A percentile compares a stretch with the other conserved stretches of the same genome.
Conservation (phyloP, 140 eudicot genomes). For the Stevia rebaudiana region DNA sequence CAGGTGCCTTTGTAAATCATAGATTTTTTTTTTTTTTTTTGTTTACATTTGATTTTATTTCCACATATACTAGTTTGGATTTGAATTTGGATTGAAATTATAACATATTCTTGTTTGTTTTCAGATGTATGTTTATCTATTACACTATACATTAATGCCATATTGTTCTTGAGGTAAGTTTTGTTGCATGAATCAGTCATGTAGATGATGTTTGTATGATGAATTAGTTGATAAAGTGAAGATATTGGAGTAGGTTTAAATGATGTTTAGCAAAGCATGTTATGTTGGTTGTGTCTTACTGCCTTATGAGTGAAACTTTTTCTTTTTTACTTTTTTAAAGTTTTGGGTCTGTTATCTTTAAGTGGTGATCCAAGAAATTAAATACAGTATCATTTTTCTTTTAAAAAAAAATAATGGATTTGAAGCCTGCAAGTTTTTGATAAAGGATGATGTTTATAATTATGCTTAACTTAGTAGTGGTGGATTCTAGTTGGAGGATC, state of each 20-base stretch:
- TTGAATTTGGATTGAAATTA: slow-evolving; percentile 10
- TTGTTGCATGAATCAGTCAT: background rate
- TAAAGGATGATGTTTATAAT: slow-evolving; percentile 6
- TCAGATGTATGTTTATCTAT: background rate
- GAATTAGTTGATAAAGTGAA: background rate
- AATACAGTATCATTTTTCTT: background rate
- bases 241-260: slow-evolving; percentile 12
- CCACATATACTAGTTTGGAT: slow-evolving; percentile 28
- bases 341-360: slow-evolving; percentile 1
- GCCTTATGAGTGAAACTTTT: slow-evolving; percentile 12
- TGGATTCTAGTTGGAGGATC: no score
- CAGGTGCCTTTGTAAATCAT: slow-evolving; percentile 26
- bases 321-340: slow-evolving; percentile 1
- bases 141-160: slow-evolving; percentile 17
- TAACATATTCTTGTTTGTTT: slow-evolving; percentile 21
- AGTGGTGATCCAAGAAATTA: slow-evolving; percentile 25
- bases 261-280: slow-evolving; percentile 8
- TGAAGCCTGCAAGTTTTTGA: slow-evolving; percentile 15
- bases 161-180: background rate
- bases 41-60: slow-evolving; percentile 11
- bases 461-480: no score
- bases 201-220: background rate
- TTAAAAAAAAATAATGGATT: background rate
- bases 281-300: background rate
- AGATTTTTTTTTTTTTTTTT: slow-evolving; percentile 9